phyloP scores from a whole-genome alignment of 768 basidiomycete genomes.

The Guyanaporus albipodus region DNA sequence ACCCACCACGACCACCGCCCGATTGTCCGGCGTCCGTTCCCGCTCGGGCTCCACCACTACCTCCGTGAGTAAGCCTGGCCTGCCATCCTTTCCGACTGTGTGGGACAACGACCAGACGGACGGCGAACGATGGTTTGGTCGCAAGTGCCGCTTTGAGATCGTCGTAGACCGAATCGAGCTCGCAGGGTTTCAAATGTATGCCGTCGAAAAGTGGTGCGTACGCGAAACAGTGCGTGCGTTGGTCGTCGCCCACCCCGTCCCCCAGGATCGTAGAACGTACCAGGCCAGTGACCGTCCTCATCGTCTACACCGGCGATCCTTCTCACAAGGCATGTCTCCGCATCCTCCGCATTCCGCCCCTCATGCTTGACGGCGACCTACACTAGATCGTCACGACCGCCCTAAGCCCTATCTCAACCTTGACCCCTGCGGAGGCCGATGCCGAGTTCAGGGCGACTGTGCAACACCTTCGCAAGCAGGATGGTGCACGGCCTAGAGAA shows the following conservation, averaged over 20 bases:
- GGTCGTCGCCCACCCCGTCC: background rate
- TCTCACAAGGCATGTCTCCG: constrained; percentile 50
- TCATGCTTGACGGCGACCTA: constrained; percentile 13
- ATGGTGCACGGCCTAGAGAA: constrained; percentile 72
- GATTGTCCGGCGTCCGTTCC: constrained; percentile 30
- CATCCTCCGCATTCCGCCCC: background rate
- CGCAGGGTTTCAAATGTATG: constrained; percentile 74
- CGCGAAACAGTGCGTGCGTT: background rate
- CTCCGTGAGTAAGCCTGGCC: constrained; percentile 14
- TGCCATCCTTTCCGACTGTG: background rate
- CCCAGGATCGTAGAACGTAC: constrained; percentile 65
- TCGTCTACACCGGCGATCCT: constrained; percentile 75
- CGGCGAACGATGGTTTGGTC: constrained; percentile 43
- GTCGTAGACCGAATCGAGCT: constrained; percentile 44
- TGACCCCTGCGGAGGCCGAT: constrained; percentile 43
- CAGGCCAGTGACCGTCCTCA: constrained; percentile 55
- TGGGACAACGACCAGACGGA: constrained; percentile 14
- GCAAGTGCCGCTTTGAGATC: constrained; percentile 46
- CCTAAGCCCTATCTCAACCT: constrained; percentile 42
- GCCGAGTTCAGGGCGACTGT: constrained; percentile 60
- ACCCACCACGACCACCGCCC: constrained; percentile 22
- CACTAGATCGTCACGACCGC: constrained; percentile 57
- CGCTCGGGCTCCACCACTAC: constrained; percentile 31
- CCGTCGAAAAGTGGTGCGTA: constrained; percentile 79
- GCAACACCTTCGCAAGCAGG: constrained; percentile 53